Conservation (phyloP, 139 green algal species). For the Tetraselmis striata region DNA sequence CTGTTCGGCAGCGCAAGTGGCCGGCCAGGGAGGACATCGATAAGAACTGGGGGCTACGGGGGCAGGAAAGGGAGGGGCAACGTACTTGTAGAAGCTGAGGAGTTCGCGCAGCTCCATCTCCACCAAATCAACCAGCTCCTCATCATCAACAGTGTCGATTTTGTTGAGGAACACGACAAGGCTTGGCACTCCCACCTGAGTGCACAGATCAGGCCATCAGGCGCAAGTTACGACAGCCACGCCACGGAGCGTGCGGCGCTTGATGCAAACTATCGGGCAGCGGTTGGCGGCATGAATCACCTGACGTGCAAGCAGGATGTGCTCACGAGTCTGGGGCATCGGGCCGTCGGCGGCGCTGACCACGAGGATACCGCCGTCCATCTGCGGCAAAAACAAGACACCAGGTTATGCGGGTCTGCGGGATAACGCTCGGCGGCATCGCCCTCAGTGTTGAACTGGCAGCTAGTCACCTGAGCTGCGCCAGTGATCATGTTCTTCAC, state of each 20-base stretch:
- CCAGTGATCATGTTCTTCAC: slow-evolving; percentile 99
- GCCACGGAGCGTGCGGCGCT: too few relatives aligned
- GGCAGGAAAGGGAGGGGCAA: background rate
- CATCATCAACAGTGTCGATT: slow-evolving; percentile 91
- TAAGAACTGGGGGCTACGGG: too few relatives aligned
- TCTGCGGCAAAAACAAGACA: slow-evolving; percentile 61
- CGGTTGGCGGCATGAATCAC: slow-evolving; percentile 30
- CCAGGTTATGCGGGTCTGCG: too few relatives aligned
- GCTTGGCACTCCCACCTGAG: slow-evolving; percentile 92
- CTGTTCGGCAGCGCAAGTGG: too few relatives aligned
- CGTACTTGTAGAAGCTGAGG: slow-evolving; percentile 94
- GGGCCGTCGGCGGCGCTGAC: slow-evolving; percentile 93
- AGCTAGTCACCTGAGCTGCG: slow-evolving; percentile 77
- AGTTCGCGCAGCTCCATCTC: slow-evolving; percentile 98
- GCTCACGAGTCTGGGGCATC: slow-evolving; percentile 98
- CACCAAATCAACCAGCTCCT: slow-evolving; percentile 95
- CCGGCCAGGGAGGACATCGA: too few relatives aligned
- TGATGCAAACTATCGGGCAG: too few relatives aligned
- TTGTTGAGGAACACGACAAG: slow-evolving; percentile 99
- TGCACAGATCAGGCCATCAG: too few relatives aligned
- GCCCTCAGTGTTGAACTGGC: too few relatives aligned
- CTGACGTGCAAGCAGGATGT: slow-evolving; percentile 93
- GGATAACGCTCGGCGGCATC: too few relatives aligned
- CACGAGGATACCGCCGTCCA: slow-evolving; percentile 98
- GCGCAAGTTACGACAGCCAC: too few relatives aligned